phyloP scores from a whole-genome alignment of 768 basidiomycete genomes.

The Lactarius akahatsu region DNA sequence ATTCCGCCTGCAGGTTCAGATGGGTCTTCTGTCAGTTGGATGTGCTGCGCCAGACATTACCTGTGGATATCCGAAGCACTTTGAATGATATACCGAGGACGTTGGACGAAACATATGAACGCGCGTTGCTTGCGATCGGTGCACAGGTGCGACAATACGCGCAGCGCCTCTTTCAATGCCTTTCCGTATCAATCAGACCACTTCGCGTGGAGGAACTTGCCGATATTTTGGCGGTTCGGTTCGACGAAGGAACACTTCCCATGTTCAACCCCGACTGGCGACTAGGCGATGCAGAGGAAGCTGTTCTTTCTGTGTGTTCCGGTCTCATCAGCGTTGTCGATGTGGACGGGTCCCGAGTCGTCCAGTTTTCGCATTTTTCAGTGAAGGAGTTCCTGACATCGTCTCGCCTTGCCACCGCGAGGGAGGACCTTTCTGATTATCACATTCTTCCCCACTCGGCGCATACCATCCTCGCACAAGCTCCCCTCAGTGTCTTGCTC shows the following conservation, averaged over 20 bases:
- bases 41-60: not conserved
- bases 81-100: not conserved
- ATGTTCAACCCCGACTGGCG: slow-evolving; percentile 1
- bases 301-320: not conserved
- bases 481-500: not conserved
- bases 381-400: slow-evolving; percentile 19
- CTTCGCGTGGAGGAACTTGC: slow-evolving; percentile 11
- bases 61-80: not conserved
- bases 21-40: slow-evolving; percentile 12
- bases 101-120: slow-evolving; percentile 6
- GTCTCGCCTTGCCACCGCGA: not conserved
- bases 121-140: not conserved
- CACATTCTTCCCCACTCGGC: not conserved
- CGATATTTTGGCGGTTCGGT: slow-evolving; percentile 10
- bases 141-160: not conserved
- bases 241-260: not conserved
- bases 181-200: not conserved
- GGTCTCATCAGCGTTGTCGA: slow-evolving; percentile 5
- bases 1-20: not conserved
- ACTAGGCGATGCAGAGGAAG: not conserved
- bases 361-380: slow-evolving; percentile 19
- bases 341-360: not conserved
- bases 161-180: slow-evolving; percentile 13
- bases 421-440: not conserved
- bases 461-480: slow-evolving; percentile 3